phyloP scores from a whole-genome alignment of 2,329 filamentous ascomycete species.

The Shiraia sp. region DNA sequence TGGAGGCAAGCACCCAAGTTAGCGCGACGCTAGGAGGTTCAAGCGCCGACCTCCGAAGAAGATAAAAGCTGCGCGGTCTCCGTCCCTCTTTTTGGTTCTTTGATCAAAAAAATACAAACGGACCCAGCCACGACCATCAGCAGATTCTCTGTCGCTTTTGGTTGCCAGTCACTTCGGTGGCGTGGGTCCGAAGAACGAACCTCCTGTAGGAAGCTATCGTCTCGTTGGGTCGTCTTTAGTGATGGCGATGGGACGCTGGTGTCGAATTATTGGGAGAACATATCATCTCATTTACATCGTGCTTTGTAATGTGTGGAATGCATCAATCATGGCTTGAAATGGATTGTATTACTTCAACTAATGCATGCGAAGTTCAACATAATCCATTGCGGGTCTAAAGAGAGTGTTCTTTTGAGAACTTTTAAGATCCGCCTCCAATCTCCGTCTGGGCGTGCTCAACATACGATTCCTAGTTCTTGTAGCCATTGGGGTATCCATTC shows the following conservation, averaged over 20 bases:
- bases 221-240: conserved; percentile 70
- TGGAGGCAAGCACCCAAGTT: too few relatives aligned
- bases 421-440: too few relatives aligned
- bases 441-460: not conserved
- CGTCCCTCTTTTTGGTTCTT: conserved; percentile 46
- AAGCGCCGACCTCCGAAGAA: too few relatives aligned
- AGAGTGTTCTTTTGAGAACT: too few relatives aligned
- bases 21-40: too few relatives aligned
- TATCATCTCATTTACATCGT: conserved; percentile 33
- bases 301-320: not conserved
- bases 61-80: not conserved
- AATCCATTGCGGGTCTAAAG: too few relatives aligned
- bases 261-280: conserved; percentile 71
- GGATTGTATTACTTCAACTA: too few relatives aligned
- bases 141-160: conserved; percentile 60
- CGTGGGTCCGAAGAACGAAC: conserved; percentile 67
- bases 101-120: conserved; percentile 62
- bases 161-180: conserved; percentile 68
- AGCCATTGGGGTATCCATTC: conserved; percentile 24
- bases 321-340: too few relatives aligned
- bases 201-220: conserved; percentile 69
- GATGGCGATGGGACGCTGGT: conserved; percentile 72
- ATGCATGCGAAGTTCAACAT: too few relatives aligned
- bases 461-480: conserved; percentile 31
- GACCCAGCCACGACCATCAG: conserved; percentile 70